Percentiles rank a stretch among this genome's conserved stretches.
These are phyloP conservation scores for Aspergillus quadricinctus DNA, from an alignment of 2,329 filamentous ascomycete genomes.

Conservation along the genomic window DNA sequence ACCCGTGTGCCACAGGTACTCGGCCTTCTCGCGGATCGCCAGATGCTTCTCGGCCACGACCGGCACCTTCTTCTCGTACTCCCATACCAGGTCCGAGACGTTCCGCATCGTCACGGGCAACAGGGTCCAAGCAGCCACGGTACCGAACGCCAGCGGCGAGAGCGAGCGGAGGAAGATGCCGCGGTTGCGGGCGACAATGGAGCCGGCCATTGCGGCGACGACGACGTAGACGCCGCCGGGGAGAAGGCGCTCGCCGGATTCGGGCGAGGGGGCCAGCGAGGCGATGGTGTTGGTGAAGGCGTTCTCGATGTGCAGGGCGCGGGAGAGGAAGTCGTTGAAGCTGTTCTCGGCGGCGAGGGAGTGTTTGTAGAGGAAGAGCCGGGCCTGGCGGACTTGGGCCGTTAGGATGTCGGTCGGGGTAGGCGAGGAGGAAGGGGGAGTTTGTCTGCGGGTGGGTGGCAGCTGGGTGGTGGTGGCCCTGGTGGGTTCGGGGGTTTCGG, in stretches of 20 bases:
- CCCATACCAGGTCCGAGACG: slow-evolving; percentile 79
- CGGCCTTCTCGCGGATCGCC: slow-evolving; percentile 62
- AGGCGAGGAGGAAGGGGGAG: slow-evolving; percentile 43
- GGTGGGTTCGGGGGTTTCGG: slow-evolving; percentile 26
- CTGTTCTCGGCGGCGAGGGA: slow-evolving; percentile 71
- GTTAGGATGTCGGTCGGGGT: slow-evolving; percentile 89
- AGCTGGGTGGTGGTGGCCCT: neutral
- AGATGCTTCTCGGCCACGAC: slow-evolving; percentile 77
- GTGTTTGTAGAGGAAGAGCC: slow-evolving; percentile 74
- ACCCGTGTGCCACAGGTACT: slow-evolving; percentile 67
- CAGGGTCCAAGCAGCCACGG: slow-evolving; percentile 77
- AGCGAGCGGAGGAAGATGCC: slow-evolving; percentile 75
- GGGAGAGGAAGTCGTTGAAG: slow-evolving; percentile 77
- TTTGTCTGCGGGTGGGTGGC: slow-evolving; percentile 10
- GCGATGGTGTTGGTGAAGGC: slow-evolving; percentile 86
- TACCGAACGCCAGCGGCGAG: slow-evolving; percentile 72
- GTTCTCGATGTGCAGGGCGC: slow-evolving; percentile 78
- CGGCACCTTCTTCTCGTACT: slow-evolving; percentile 86
- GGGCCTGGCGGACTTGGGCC: slow-evolving; percentile 71
- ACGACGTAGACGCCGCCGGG: slow-evolving; percentile 89
- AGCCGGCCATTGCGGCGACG: slow-evolving; percentile 90
- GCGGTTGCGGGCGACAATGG: slow-evolving; percentile 83
- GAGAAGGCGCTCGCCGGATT: slow-evolving; percentile 82
- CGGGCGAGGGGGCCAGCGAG: slow-evolving; percentile 77
- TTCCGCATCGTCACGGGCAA: slow-evolving; percentile 89